Evolutionary conservation across 495 filamentous ascomycete genomes (phyloP).

Genomic region (Immersiella caudata): DNA sequence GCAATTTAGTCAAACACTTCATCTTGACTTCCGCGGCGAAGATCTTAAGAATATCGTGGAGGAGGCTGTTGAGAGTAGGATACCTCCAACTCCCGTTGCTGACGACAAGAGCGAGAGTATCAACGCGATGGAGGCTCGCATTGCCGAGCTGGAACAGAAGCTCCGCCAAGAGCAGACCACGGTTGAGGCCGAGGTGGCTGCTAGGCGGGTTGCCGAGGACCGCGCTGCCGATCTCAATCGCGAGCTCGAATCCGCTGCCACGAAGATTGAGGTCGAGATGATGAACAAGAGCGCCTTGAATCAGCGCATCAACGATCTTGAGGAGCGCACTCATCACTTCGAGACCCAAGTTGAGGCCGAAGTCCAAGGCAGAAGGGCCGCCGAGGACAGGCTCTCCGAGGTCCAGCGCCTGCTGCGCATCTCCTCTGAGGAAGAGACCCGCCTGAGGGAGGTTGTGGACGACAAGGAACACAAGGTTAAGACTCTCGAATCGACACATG

Average conservation of each 20-base stretch:
- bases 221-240: conserved; percentile 46
- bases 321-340: conserved; percentile 46
- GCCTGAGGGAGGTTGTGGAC: conserved; percentile 69
- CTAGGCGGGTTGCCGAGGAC: conserved; percentile 48
- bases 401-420: conserved; percentile 69
- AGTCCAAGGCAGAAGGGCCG: conserved; percentile 63
- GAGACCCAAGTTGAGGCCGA: conserved; percentile 58
- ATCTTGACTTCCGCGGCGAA: conserved; percentile 52
- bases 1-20: conserved; percentile 48
- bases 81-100: conserved; percentile 44
- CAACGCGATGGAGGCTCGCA: conserved; percentile 43
- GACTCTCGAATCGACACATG: conserved; percentile 47
- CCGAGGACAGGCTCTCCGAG: conserved; percentile 74
- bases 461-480: conserved; percentile 60
- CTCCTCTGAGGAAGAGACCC: conserved; percentile 68
- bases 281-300: conserved; percentile 53
- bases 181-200: conserved; percentile 43
- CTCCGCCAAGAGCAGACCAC: conserved; percentile 48
- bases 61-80: conserved; percentile 56
- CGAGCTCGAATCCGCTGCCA: conserved; percentile 51
- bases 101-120: conserved; percentile 38
- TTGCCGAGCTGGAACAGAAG: conserved; percentile 49
- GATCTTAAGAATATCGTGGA: conserved; percentile 62
- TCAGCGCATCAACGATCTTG: conserved; percentile 51
- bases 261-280: conserved; percentile 55